Evolutionary conservation across 306 rosid species (phyloP).

Genomic region (Cercis canadensis): DNA sequence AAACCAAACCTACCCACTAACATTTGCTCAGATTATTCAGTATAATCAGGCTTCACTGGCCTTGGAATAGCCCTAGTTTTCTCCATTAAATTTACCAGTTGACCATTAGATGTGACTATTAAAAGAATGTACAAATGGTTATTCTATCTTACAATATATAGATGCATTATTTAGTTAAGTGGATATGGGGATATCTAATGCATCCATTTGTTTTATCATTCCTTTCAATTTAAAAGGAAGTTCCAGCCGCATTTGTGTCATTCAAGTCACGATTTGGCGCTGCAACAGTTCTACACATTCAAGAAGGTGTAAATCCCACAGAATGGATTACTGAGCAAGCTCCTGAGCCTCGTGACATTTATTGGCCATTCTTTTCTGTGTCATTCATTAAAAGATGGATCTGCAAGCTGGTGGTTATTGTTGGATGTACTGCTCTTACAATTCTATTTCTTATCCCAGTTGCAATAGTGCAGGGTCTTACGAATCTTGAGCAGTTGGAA

Average conservation of each 20-base stretch:
- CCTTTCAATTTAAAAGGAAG: slow-evolving; percentile 59
- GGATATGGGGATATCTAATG: slow-evolving; percentile 36
- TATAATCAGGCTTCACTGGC: neutral
- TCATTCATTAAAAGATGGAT: slow-evolving; percentile 76
- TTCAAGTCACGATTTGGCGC: slow-evolving; percentile 87
- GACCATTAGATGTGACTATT: slow-evolving; percentile 14
- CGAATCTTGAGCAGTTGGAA: slow-evolving; percentile 72
- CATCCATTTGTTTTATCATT: slow-evolving; percentile 14
- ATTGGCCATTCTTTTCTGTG: slow-evolving; percentile 80
- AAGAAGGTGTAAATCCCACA: slow-evolving; percentile 77
- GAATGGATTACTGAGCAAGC: slow-evolving; percentile 86
- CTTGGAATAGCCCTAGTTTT: slow-evolving; percentile 12
- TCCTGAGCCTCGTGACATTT: slow-evolving; percentile 82
- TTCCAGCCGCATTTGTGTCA: slow-evolving; percentile 85
- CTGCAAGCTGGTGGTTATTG: slow-evolving; percentile 58
- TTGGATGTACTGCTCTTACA: slow-evolving; percentile 57
- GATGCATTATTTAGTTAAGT: slow-evolving; percentile 22
- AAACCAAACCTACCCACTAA: neutral
- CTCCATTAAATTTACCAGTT: slow-evolving; percentile 16
- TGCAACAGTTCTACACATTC: slow-evolving; percentile 68
- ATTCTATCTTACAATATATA: slow-evolving; percentile 12
- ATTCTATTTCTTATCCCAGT: slow-evolving; percentile 81
- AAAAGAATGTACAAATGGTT: slow-evolving; percentile 1
- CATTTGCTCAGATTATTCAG: neutral
- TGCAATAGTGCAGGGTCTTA: slow-evolving; percentile 76